Evolutionary conservation across 345 rosid genomes (phyloP), one percentile per base, ranked within the genome.

Genomic region (Cochlearia excelsa): DNA sequence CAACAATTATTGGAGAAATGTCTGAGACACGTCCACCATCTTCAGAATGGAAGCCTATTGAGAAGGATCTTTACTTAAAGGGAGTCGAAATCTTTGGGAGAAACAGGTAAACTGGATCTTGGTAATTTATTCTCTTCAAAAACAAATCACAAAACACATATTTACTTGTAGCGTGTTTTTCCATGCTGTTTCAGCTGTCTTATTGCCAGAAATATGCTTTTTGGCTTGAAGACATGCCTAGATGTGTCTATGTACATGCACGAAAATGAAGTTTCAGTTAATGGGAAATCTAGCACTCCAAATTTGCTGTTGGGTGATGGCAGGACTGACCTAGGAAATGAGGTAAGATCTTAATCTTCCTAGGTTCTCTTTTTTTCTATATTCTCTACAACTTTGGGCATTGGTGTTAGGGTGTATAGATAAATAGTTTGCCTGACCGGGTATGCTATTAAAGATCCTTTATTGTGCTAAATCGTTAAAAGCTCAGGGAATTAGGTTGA

Each of bases 1-100:
- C 62, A 26, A 59, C 71, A 59, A 61, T 49, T 52, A 59, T 63
- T 42, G 51, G 40, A 57, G 78, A 82, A 59, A 66, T 52, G 45
- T 74, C 81, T 51, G 75, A 80, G 64, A 27, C 59, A 30, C 77
- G 54, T 74, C 79, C 30, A 48, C 67, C 71, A 56, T 71, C 74
- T 26, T 54, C 84, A 42, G 81, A 76, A 57, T 93, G 99, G 99
- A 85, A 76, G 65, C 90, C 94, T 48, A 80, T 89, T 51, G 97
- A 93, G 79, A 93, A 79, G 78, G 97, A 93, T 73, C 74, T 93
- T 52, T 93, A 85, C 75, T 69, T 70, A 67, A 93, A 93, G 77
- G 99, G 99, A 74, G 79, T 93, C 52, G 97, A 93, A 77, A 93
- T 93, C 58, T 93, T 82, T 79, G 99, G 99, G 46, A 85, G 87